Evolutionary conservation across 768 basidiomycete species (phyloP).

Genomic region (Boletus eberwhitei): DNA sequence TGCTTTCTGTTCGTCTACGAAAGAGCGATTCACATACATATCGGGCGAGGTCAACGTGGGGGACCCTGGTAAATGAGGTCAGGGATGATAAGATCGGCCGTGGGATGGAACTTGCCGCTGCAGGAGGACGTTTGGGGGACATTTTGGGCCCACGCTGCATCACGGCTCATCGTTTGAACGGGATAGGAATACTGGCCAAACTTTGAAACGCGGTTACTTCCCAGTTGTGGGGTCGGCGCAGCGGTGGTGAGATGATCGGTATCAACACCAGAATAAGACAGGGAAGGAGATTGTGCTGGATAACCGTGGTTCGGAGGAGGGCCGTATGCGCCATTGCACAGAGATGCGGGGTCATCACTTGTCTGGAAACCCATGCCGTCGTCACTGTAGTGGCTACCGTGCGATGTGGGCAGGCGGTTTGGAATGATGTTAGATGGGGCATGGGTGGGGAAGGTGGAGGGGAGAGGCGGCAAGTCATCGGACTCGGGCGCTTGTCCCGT

Average conservation of each 20-base stretch:
- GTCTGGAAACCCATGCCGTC: slow-evolving; percentile 49
- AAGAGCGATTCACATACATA: slow-evolving; percentile 46
- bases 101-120: slow-evolving; percentile 28
- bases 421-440: slow-evolving; percentile 31
- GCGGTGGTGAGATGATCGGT: slow-evolving; percentile 28
- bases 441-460: slow-evolving; percentile 41
- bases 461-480: slow-evolving; percentile 51
- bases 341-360: slow-evolving; percentile 42
- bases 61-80: slow-evolving; percentile 49
- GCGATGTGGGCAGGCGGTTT: slow-evolving; percentile 39
- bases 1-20: slow-evolving; percentile 57
- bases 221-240: slow-evolving; percentile 30
- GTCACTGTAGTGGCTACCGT: slow-evolving; percentile 35
- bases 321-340: slow-evolving; percentile 45
- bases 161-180: slow-evolving; percentile 34
- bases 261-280: slow-evolving; percentile 36
- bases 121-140: slow-evolving; percentile 32
- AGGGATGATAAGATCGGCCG: slow-evolving; percentile 29
- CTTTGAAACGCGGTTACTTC: slow-evolving; percentile 45
- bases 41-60: slow-evolving; percentile 48
- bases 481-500: slow-evolving; percentile 47
- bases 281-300: slow-evolving; percentile 46
- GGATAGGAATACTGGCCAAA: slow-evolving; percentile 50
- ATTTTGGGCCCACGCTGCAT: slow-evolving; percentile 28
- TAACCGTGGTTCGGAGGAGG: slow-evolving; percentile 38